Evolutionary conservation across 2,329 filamentous ascomycete species (phyloP).

Genomic region (Trichophaea hybrida): DNA sequence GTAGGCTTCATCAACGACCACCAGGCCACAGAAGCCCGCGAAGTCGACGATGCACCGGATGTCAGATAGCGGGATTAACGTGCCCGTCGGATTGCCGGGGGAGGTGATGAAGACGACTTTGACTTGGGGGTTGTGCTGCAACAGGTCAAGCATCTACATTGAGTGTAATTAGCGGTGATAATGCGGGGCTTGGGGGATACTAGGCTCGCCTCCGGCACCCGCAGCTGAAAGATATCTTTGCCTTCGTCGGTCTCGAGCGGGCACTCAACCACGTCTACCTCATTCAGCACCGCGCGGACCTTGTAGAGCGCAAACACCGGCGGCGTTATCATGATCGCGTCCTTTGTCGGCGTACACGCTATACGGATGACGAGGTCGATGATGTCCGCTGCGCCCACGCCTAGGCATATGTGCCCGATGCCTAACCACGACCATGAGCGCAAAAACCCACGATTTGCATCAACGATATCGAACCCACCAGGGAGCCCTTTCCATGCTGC

Average conservation of each 20-base stretch:
- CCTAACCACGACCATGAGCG: neutral
- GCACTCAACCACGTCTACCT: neutral
- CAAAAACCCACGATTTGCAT: neutral
- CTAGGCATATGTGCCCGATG: neutral
- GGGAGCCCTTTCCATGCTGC: neutral
- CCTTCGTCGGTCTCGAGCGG: neutral
- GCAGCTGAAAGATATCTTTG: neutral
- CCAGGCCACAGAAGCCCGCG: neutral
- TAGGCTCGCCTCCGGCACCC: neutral
- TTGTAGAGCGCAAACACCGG: neutral
- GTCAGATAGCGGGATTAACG: neutral
- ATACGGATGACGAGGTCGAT: conserved; percentile 1
- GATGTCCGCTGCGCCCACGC: neutral
- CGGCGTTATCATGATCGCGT: conserved; percentile 2
- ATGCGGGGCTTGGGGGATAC: neutral
- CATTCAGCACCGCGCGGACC: neutral
- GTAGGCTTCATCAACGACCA: conserved; percentile 4
- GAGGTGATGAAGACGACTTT: conserved; percentile 2
- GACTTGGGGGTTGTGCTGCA: neutral
- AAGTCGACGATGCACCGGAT: neutral
- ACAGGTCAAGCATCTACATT: neutral
- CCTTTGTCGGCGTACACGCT: neutral
- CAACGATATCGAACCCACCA: neutral
- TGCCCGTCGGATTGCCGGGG: conserved; percentile 1
- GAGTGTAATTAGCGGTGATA: neutral